phyloP scores from a whole-genome alignment of 345 rosid genomes.

The Gossypium mustelinum region DNA sequence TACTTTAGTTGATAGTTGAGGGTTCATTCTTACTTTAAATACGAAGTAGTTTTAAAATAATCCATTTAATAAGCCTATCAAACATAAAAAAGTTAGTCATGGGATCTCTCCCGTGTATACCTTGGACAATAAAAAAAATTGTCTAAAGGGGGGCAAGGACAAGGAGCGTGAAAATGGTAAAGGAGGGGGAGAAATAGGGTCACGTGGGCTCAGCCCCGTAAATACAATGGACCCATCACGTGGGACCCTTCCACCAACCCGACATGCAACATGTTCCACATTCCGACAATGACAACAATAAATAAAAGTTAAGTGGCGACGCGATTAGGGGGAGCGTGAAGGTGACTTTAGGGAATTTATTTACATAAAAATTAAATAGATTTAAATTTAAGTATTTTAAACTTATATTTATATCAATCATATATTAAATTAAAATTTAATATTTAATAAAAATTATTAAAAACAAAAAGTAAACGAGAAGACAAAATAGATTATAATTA shows the following conservation, averaged over 20 bases:
- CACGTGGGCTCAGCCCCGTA: constrained; percentile 10
- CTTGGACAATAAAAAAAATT: too few relatives aligned
- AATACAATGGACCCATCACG: constrained; percentile 5
- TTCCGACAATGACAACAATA: not conserved
- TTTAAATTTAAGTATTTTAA: too few relatives aligned
- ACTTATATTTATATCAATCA: too few relatives aligned
- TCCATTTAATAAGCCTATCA: too few relatives aligned
- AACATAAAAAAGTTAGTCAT: too few relatives aligned
- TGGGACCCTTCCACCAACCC: constrained; percentile 11
- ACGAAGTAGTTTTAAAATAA: too few relatives aligned
- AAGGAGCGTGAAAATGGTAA: not conserved
- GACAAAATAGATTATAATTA: too few relatives aligned
- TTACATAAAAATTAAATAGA: too few relatives aligned
- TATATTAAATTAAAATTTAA: too few relatives aligned
- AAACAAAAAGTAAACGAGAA: too few relatives aligned
- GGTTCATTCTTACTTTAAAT: fast-evolving
- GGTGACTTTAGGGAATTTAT: not conserved
- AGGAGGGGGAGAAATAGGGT: not conserved
- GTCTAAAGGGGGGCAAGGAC: not conserved
- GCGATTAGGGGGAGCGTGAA: not conserved
- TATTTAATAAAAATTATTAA: too few relatives aligned
- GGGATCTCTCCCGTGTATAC: too few relatives aligned
- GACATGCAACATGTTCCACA: not conserved
- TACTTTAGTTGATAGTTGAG: fast-evolving
- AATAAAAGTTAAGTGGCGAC: not conserved